Conservation (phyloP, 1,284 basidiomycete species). For the Cutaneotrichosporon cutaneum region DNA sequence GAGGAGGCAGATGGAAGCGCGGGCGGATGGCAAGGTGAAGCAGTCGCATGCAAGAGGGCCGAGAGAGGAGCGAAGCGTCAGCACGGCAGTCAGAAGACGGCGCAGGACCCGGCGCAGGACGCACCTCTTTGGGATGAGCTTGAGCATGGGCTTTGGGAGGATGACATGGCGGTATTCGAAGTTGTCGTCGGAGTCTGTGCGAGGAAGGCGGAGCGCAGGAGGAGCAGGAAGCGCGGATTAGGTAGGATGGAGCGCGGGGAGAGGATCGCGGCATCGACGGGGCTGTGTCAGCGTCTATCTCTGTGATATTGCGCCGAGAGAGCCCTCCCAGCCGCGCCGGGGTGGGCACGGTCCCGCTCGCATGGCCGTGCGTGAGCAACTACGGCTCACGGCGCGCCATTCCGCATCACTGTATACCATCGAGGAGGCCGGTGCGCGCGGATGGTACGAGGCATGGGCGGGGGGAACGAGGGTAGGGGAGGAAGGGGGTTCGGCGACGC, state of each 20-base stretch:
- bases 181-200: conserved; percentile 56
- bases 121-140: conserved; percentile 78
- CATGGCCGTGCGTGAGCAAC: too few species aligned
- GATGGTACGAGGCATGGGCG: background rate
- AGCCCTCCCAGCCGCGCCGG: too few species aligned
- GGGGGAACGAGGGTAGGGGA: background rate
- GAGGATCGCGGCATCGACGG: background rate
- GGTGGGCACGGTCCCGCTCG: too few species aligned
- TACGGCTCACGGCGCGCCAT: too few species aligned
- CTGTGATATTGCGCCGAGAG: background rate
- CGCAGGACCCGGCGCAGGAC: conserved; percentile 50
- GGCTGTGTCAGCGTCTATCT: background rate
- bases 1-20: background rate
- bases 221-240: background rate
- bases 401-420: too few species aligned
- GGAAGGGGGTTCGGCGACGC: background rate
- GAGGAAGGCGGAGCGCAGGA: background rate
- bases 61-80: background rate
- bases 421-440: too few species aligned
- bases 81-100: background rate
- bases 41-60: too few species aligned
- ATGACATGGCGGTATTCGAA: conserved; percentile 84
- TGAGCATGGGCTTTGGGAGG: conserved; percentile 80
- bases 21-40: background rate
- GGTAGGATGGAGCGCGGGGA: background rate